Evolutionary conservation across 441 rosid species (phyloP), one percentile per base, ranked within the genome.

Genomic region (Hura crepitans): DNA sequence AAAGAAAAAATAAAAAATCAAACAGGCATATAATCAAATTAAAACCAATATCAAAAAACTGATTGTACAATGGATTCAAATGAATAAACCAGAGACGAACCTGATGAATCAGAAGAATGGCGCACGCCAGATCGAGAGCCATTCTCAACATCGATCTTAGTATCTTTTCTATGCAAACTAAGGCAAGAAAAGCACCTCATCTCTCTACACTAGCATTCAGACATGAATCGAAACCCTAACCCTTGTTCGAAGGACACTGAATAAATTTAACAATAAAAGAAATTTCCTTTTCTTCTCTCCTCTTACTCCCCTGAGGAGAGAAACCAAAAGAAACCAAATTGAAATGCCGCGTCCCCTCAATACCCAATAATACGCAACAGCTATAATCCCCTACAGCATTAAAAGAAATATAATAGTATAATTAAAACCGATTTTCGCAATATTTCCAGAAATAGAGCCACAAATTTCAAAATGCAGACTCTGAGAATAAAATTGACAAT

Each of bases 161-260:
- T 75, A 65, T 82, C 96, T 20, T 82, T 82, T 33, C 75, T 72
- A 20, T 66, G 78, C 1, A 84, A 74, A 66, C 37, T 76, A 23
- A 88, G 54, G 78, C 98, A 93, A 74, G 89, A 83, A 78, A 93
- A 93, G 80, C 98, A 93, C 71, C 84, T 82, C 97, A 88, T 88
- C 72, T 69, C 65, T 62, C 54, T 37, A 14, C 43, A 18, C 45
- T 66, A 53, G 6, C 39, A 68, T 30, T 61, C 28, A 39, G 17
- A 3, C 4, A 6, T 62, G 6, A 8, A 30, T 50, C 23, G 27
- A 49, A 43, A 70, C 59, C 49, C 66, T 47, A 60, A 60, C 4
- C 15, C 45, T 1, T 39, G 5, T 30, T 15, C 65, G 45, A 2
- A 15, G 14, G 22, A 42, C 0, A 51, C 6, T 28, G 17, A 20